These are phyloP conservation scores for Hygrophorus russula DNA, from an alignment of 768 basidiomycete genomes.

Conservation along the genomic window DNA sequence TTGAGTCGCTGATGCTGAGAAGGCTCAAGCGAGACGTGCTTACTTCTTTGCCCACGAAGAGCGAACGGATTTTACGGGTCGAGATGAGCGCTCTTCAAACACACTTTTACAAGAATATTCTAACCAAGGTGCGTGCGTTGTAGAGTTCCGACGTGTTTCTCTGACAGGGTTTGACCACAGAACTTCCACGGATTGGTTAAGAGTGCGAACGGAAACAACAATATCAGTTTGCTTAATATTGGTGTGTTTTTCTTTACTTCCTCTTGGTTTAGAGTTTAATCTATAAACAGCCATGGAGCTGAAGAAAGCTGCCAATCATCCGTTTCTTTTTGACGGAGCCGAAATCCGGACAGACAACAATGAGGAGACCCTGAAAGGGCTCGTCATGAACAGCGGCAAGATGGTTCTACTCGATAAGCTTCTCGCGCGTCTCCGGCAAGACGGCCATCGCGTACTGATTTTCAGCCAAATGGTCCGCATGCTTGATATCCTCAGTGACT, in stretches of 20 bases:
- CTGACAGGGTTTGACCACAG: slow-evolving; percentile 22
- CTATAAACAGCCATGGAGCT: slow-evolving; percentile 78
- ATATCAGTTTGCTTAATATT: slow-evolving; percentile 94
- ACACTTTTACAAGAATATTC: slow-evolving; percentile 97
- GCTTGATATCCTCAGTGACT: slow-evolving; percentile 97
- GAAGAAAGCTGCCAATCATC: slow-evolving; percentile 98
- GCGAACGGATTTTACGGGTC: slow-evolving; percentile 92
- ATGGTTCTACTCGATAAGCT: slow-evolving; percentile 98
- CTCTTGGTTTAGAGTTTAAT: slow-evolving; percentile 4
- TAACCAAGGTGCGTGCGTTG: slow-evolving; percentile 61
- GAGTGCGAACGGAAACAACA: slow-evolving; percentile 79
- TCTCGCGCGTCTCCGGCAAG: slow-evolving; percentile 76
- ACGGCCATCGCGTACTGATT: slow-evolving; percentile 94
- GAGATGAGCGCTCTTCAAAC: slow-evolving; percentile 97
- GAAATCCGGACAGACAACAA: slow-evolving; percentile 48
- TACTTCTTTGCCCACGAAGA: slow-evolving; percentile 93
- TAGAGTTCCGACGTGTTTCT: background rate
- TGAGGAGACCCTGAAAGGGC: slow-evolving; percentile 87
- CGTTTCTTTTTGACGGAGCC: slow-evolving; percentile 95
- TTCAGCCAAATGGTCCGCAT: slow-evolving; percentile 99
- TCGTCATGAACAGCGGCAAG: slow-evolving; percentile 98
- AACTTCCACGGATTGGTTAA: slow-evolving; percentile 91
- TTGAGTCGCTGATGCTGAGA: slow-evolving; percentile 89
- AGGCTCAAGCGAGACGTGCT: slow-evolving; percentile 94
- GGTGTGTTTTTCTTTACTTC: slow-evolving; percentile 29